Evolutionary conservation across 495 filamentous ascomycete species (phyloP), one percentile per base, ranked within the genome.

Genomic region (Penicillium manginii): DNA sequence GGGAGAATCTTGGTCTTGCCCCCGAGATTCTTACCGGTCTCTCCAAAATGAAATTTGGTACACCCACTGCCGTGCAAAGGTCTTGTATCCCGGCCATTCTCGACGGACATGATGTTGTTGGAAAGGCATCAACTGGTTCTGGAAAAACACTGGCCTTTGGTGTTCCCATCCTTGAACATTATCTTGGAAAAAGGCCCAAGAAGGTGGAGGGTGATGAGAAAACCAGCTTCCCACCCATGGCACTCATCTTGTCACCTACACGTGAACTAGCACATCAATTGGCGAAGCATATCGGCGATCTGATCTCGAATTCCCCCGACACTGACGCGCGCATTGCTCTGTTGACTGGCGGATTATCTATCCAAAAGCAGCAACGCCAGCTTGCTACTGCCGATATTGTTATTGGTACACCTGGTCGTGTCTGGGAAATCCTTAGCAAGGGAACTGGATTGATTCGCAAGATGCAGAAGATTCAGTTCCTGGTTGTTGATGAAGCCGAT

Each of bases 131-230:
- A 63, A 98, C 94, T 0, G 94, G 94, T 19, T 97, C 94, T 3
- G 94, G 94, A 62, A 98, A 98, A 77, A 98, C 94, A 10, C 84
- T 97, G 60, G 93, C 94, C n/a, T 98, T 98, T 69, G 86, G 91
- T 19, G 58, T 81, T 83, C 64, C 78, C 59, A 81, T 83, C 22
- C 65, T 80, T 33, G 77, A 82, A 50, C 65, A 81, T 54, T 82
- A 76, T n/a, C 58, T 82, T 9, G 72, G 74, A 32, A 59, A 66
- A 43, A 61, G 63, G 50, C 62, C 65, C 2, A 62, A 64, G 52
- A 53, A 67, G 14, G 52, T 23, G 3, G 60, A 68, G 2, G 59
- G 64, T 33, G 37, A 45, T 21, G 60, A 66, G 54, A 77, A 68
- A 60, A 37, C 63, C 39, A 54, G 74, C 2, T 52, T 60, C 19